Conservation (phyloP, 345 rosid genomes). For the Anastatica hierochuntica region DNA sequence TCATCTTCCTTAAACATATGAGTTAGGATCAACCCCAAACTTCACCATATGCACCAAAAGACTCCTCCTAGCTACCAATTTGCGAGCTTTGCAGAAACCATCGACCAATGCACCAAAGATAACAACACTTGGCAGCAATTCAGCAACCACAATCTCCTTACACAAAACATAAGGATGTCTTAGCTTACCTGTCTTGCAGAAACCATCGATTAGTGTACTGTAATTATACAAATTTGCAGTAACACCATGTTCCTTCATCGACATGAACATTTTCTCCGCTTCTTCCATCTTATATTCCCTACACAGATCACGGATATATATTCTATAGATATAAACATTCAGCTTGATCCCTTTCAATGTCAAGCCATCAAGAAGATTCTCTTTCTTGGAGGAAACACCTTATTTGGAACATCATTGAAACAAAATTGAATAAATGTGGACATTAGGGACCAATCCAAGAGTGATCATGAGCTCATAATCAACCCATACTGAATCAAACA, state of each 20-base stretch:
- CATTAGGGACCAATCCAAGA: constrained; percentile 45
- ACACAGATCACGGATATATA: constrained; percentile 43
- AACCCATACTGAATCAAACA: constrained; percentile 41
- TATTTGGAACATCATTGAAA: constrained; percentile 44
- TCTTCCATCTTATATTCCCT: constrained; percentile 30
- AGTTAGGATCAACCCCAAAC: constrained; percentile 48
- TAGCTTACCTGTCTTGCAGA: constrained; percentile 36
- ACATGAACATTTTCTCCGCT: constrained; percentile 34
- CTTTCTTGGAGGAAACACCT: constrained; percentile 35
- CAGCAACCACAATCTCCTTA: constrained; percentile 29
- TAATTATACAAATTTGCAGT: constrained; percentile 48
- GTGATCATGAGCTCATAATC: constrained; percentile 33
- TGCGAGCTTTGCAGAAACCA: constrained; percentile 48
- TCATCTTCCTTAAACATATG: constrained; percentile 42
- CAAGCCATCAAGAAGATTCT: constrained; percentile 40
- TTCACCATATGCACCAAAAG: constrained; percentile 45
- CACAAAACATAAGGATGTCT: constrained; percentile 37
- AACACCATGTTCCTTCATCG: constrained; percentile 35
- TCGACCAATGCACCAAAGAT: constrained; percentile 41
- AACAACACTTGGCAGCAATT: constrained; percentile 44
- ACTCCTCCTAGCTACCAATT: constrained; percentile 35
- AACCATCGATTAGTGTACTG: constrained; percentile 44
- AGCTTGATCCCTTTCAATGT: constrained; percentile 33
- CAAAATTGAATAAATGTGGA: constrained; percentile 47
- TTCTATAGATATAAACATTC: constrained; percentile 43